These are phyloP conservation scores for Bacterosira constricta DNA, from an alignment of 108 stramenopile species.

Conservation along the genomic window DNA sequence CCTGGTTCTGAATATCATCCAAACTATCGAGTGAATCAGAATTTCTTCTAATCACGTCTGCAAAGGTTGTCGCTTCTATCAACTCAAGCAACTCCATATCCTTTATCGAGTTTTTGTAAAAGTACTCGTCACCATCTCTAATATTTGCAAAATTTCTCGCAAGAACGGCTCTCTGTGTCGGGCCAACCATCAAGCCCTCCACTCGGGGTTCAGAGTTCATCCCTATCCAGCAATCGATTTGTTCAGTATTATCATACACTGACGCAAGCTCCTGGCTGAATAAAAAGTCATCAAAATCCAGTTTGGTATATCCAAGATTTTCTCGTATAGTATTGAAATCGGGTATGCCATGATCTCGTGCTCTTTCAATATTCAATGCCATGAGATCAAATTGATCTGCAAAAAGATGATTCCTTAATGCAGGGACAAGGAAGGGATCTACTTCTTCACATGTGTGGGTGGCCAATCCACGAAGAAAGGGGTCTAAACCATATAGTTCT, in stretches of 20 bases:
- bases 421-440: slow-evolving; percentile 29
- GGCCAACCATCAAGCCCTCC: slow-evolving; percentile 32
- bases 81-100: slow-evolving; percentile 5
- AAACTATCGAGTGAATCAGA: slow-evolving; percentile 28
- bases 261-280: slow-evolving; percentile 28
- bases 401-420: slow-evolving; percentile 33
- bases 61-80: slow-evolving; percentile 30
- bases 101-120: slow-evolving; percentile 23
- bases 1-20: slow-evolving; percentile 27
- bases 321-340: slow-evolving; percentile 33
- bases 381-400: slow-evolving; percentile 26
- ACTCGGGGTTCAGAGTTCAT: slow-evolving; percentile 37
- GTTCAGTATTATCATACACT: slow-evolving; percentile 27
- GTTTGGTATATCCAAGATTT: slow-evolving; percentile 26
- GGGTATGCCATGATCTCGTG: slow-evolving; percentile 44
- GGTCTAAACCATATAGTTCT: slow-evolving; percentile 16
- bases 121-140: slow-evolving; percentile 30
- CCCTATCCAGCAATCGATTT: slow-evolving; percentile 40
- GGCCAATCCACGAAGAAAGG: slow-evolving; percentile 32
- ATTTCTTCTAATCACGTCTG: slow-evolving; percentile 35
- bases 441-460: slow-evolving; percentile 27
- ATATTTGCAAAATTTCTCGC: slow-evolving; percentile 43
- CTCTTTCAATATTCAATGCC: slow-evolving; percentile 26
- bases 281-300: slow-evolving; percentile 33
- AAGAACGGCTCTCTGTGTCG: slow-evolving; percentile 21